A percentile compares a stretch with the other conserved stretches of the same genome.
Evolutionary conservation across 1,139 yeast genomes (phyloP).

Genomic region (Yamadazyma blattariae): DNA sequence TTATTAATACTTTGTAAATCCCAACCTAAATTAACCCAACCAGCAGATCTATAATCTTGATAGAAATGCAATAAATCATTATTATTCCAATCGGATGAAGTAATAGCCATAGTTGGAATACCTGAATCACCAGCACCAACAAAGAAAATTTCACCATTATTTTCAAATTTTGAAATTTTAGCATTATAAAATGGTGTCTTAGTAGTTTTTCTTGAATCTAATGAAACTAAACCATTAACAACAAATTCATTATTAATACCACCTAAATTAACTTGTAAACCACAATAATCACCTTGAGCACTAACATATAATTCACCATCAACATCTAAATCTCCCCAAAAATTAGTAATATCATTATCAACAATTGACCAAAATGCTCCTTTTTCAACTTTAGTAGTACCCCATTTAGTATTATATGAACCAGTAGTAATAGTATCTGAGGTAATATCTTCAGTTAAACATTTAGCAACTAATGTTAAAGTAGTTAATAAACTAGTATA

Average conservation of each 20-base stretch:
- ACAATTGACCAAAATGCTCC: conserved; percentile 29
- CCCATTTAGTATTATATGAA: conserved; percentile 17
- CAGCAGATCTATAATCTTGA: conserved; percentile 5
- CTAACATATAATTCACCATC: conserved; percentile 6
- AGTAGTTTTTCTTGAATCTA: conserved; percentile 14
- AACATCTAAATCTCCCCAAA: conserved; percentile 9
- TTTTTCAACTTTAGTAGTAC: conserved; percentile 21
- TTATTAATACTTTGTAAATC: conserved; percentile 15
- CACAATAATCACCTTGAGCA: conserved; percentile 11
- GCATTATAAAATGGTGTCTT: conserved; percentile 16
- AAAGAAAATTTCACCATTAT: conserved; percentile 8
- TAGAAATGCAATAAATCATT: conserved; percentile 7
- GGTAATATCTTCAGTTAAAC: conserved; percentile 9
- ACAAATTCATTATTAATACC: conserved; percentile 6
- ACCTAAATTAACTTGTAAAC: conserved; percentile 10
- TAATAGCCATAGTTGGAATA: conserved; percentile 4
- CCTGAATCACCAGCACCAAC: conserved; percentile 9
- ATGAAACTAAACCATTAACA: conserved; percentile 11
- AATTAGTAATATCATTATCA: conserved; percentile 19
- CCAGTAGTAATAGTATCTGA: conserved; percentile 16
- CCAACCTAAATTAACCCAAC: conserved; percentile 5
- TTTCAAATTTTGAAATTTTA: conserved; percentile 7
- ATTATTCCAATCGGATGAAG: conserved; percentile 4
- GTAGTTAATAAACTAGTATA: conserved; percentile 10
- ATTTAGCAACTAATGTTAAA: conserved; percentile 12